Conservation (phyloP, 2,329 filamentous ascomycete species). For the Hypocreales sp. region DNA sequence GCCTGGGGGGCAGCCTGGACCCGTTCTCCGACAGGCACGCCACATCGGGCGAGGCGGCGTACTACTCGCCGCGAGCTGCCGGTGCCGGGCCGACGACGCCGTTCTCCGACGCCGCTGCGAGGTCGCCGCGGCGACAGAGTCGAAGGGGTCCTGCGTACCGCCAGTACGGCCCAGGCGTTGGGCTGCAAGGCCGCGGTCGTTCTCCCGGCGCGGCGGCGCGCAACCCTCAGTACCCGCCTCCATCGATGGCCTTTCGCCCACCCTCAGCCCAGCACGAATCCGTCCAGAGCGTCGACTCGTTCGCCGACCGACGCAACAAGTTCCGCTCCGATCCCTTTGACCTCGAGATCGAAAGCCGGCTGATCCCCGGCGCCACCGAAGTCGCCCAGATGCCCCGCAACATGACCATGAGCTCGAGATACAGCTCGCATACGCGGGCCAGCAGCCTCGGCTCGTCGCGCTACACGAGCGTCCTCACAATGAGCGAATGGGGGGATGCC, state of each 20-base stretch:
- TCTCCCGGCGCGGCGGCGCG: slow-evolving; percentile 17
- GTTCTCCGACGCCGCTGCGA: slow-evolving; percentile 33
- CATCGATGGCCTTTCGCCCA: slow-evolving; percentile 18
- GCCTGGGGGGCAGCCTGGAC: slow-evolving; percentile 13
- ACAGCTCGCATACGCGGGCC: slow-evolving; percentile 30
- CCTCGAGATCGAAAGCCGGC: slow-evolving; percentile 27
- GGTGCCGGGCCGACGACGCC: slow-evolving; percentile 15
- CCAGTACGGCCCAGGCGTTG: slow-evolving; percentile 18
- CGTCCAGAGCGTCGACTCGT: slow-evolving; percentile 22
- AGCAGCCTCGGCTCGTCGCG: slow-evolving; percentile 21
- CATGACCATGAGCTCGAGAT: slow-evolving; percentile 20
- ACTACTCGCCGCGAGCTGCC: slow-evolving; percentile 11
- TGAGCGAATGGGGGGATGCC: slow-evolving; percentile 28
- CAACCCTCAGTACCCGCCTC: slow-evolving; percentile 11
- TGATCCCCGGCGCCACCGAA: slow-evolving; percentile 6
- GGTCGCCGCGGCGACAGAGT: slow-evolving; percentile 9
- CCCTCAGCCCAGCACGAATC: slow-evolving; percentile 21
- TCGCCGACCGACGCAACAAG: slow-evolving; percentile 33
- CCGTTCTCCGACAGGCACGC: slow-evolving; percentile 35
- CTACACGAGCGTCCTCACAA: slow-evolving; percentile 34
- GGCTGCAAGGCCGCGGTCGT: slow-evolving; percentile 32
- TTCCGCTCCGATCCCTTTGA: slow-evolving; percentile 52
- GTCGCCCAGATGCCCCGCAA: slow-evolving; percentile 8
- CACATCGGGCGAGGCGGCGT: slow-evolving; percentile 20
- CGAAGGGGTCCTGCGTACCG: slow-evolving; percentile 3